phyloP scores from a whole-genome alignment of 768 basidiomycete species.

The Podaxis pistillaris region DNA sequence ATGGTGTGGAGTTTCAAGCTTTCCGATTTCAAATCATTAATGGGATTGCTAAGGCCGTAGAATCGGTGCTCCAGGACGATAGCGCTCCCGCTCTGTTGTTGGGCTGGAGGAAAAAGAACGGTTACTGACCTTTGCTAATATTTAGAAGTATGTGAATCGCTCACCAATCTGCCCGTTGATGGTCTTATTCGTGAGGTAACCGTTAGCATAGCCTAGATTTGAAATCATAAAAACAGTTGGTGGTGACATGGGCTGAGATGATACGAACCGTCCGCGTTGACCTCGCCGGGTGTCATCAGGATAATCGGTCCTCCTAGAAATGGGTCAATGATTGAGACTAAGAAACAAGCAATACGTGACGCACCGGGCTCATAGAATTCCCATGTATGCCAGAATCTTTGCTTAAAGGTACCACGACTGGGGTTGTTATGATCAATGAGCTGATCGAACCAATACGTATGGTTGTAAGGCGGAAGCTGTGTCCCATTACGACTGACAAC shows the following conservation, averaged over 20 bases:
- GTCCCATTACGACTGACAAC: slow-evolving; percentile 45
- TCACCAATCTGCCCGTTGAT: slow-evolving; percentile 58
- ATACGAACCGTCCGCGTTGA: slow-evolving; percentile 46
- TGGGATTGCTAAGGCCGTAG: slow-evolving; percentile 75
- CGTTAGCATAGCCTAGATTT: slow-evolving; percentile 34
- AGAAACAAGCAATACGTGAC: slow-evolving; percentile 6
- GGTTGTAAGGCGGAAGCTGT: slow-evolving; percentile 41
- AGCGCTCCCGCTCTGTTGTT: slow-evolving; percentile 61
- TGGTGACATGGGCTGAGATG: slow-evolving; percentile 1
- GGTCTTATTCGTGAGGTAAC: slow-evolving; percentile 63
- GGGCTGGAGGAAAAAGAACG: slow-evolving; percentile 32
- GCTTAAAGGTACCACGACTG: slow-evolving; percentile 71
- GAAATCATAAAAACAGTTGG: not conserved
- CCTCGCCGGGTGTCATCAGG: slow-evolving; percentile 66
- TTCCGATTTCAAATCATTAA: slow-evolving; percentile 52
- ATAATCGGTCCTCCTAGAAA: slow-evolving; percentile 57
- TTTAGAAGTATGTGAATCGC: not conserved
- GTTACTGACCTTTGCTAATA: not conserved
- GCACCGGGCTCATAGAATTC: slow-evolving; percentile 60
- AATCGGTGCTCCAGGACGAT: slow-evolving; percentile 73
- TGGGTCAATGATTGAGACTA: not conserved
- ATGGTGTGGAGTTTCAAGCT: slow-evolving; percentile 63
- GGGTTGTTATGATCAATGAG: slow-evolving; percentile 55
- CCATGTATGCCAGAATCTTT: slow-evolving; percentile 70
- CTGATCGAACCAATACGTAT: slow-evolving; percentile 56